phyloP scores from a whole-genome alignment of 2,329 filamentous ascomycete genomes.

The Herpotrichia juniperi region DNA sequence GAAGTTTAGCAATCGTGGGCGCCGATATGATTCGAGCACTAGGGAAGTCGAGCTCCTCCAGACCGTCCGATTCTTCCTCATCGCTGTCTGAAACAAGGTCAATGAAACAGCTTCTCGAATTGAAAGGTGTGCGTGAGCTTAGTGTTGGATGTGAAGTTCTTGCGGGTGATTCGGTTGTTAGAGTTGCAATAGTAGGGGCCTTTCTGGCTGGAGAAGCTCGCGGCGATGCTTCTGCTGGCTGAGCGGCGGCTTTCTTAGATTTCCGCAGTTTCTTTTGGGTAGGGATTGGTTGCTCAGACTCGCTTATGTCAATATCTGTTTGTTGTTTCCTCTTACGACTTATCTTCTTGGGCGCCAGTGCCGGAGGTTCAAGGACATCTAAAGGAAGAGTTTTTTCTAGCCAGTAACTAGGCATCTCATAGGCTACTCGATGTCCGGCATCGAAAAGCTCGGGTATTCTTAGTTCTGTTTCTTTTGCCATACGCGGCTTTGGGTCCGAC shows the following conservation, averaged over 20 bases:
- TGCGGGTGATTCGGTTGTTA: neutral
- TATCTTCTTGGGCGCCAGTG: conserved; percentile 12
- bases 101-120: neutral
- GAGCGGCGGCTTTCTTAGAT: neutral
- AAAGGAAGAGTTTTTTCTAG: conserved; percentile 36
- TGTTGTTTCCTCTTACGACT: neutral
- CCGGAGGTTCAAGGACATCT: conserved; percentile 24
- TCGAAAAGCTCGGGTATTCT: conserved; percentile 31
- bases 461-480: conserved; percentile 26
- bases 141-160: neutral
- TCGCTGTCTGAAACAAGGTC: neutral
- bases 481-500: too few species aligned
- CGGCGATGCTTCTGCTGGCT: neutral
- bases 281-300: neutral
- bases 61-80: neutral
- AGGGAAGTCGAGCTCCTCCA: neutral
- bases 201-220: neutral
- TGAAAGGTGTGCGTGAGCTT: neutral
- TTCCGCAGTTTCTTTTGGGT: neutral
- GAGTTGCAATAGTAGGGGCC: neutral
- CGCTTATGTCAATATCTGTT: neutral
- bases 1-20: too few species aligned
- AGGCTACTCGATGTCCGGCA: conserved; percentile 38
- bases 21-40: neutral
- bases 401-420: conserved; percentile 43